Base-by-base conservation (phyloP, 495 filamentous ascomycete species). In the Massariosphaeria phaeospora region DNA sequence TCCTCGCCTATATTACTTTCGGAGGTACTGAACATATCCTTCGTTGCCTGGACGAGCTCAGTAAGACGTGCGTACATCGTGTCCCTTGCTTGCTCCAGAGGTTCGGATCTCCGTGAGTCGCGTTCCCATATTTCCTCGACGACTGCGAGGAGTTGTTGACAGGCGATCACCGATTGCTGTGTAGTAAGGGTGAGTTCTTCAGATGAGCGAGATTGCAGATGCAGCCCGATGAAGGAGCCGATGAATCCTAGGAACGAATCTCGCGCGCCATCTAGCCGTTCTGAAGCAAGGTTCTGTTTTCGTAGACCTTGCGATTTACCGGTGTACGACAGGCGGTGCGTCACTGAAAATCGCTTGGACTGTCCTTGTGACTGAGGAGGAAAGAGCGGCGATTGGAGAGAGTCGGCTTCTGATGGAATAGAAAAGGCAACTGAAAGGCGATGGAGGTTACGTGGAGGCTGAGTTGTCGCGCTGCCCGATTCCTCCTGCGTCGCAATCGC, bases 141-240 rank as follows among this genome's bases (percentile, higher is more conserved):
- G 18, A 96, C 80, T 17, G 79, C 73, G 31, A 95, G 74, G 31
- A 97, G 72, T 42, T 80, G 79, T 18, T 83, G 85, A 31, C 91
- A 94, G 23, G 91, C 87, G 27, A 80, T 75, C 12, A 89, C 85
- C 2, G 90, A 85, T 69, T 94, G 86, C 66, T 86, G 81, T 4
- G 85, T 86, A 20, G 79, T 83, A 15, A 82, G 65, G 27, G 88
- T 80, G 18, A 97, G 79, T 61, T 95, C 89, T 0, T 86, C 79
- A 17, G 88, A 85, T 15, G 90, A 91, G 51, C 91, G 85, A 7
- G 89, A 89, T 65, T 96, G 88, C 48, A 95, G 77, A 60, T 95
- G 88, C 26, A 95, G 74, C 12, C 94, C 93, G 69, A 96, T 90
- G 65, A 96, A 95, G 9, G 86, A 89, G 33, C 87, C 90, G 39